These are phyloP conservation scores for Penicillium concentricum DNA, from an alignment of 2,329 filamentous ascomycete genomes.

Conservation along the genomic window DNA sequence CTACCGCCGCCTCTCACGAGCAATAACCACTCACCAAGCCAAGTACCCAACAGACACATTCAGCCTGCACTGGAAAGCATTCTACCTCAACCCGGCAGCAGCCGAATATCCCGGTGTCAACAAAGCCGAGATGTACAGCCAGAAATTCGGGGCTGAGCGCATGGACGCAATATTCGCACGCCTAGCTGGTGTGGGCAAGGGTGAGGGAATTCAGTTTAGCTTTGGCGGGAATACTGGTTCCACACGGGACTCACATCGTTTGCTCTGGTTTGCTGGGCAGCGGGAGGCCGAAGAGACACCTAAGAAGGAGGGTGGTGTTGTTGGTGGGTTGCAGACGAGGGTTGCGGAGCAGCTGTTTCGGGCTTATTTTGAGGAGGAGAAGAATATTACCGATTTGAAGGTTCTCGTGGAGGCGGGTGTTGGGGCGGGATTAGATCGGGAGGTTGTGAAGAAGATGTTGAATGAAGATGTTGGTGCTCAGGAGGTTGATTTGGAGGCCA, in stretches of 20 bases:
- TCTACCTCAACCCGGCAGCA: slow-evolving; percentile 71
- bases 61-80: slow-evolving; percentile 71
- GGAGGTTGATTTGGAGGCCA: slow-evolving; percentile 59
- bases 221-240: slow-evolving; percentile 71
- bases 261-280: slow-evolving; percentile 67
- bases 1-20: slow-evolving; percentile 70
- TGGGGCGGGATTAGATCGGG: slow-evolving; percentile 54
- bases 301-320: slow-evolving; percentile 24
- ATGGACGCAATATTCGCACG: slow-evolving; percentile 57
- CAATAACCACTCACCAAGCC: slow-evolving; percentile 66
- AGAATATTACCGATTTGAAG: slow-evolving; percentile 60
- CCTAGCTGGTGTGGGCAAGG: slow-evolving; percentile 57
- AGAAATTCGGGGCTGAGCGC: slow-evolving; percentile 65
- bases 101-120: slow-evolving; percentile 52
- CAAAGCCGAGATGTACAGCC: slow-evolving; percentile 58
- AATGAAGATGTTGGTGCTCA: slow-evolving; percentile 56
- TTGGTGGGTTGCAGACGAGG: slow-evolving; percentile 54
- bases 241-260: slow-evolving; percentile 74
- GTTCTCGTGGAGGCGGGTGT: slow-evolving; percentile 55
- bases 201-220: slow-evolving; percentile 71
- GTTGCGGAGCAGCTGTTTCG: slow-evolving; percentile 65
- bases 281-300: slow-evolving; percentile 36
- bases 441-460: slow-evolving; percentile 56
- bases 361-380: slow-evolving; percentile 64
- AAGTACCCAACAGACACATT: slow-evolving; percentile 69